Conservation (phyloP, 2,329 filamentous ascomycete species). For the Curvularia eragrostidis region DNA sequence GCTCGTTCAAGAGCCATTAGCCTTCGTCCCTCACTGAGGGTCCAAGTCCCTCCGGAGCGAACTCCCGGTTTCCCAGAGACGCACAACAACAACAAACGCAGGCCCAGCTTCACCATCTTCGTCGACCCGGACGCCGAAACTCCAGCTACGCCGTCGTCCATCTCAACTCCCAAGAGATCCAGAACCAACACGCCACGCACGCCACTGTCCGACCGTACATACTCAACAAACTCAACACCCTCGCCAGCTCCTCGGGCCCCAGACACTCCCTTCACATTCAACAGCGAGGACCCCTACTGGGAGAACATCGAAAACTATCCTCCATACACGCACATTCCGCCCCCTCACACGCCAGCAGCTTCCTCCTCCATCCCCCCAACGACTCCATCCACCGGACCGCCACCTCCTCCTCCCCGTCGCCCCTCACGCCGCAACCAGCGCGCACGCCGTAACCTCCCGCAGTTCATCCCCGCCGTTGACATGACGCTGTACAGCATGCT, state of each 20-base stretch:
- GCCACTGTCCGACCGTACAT: constrained; percentile 14
- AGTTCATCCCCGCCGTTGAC: constrained; percentile 14
- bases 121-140: constrained; percentile 9
- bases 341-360: not conserved
- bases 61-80: not conserved
- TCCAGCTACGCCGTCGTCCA: not conserved
- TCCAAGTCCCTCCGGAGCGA: not conserved
- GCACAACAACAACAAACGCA: constrained; percentile 21
- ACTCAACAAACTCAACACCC: constrained; percentile 19
- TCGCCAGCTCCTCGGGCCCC: constrained; percentile 16
- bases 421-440: constrained; percentile 1
- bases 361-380: not conserved
- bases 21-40: not conserved
- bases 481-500: constrained; percentile 30
- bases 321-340: constrained; percentile 2
- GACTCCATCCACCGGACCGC: constrained; percentile 6
- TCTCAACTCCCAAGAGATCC: constrained; percentile 12
- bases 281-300: constrained; percentile 24
- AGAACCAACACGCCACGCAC: constrained; percentile 11
- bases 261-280: constrained; percentile 19
- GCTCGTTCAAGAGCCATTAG: not conserved
- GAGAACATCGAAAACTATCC: constrained; percentile 29
- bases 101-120: constrained; percentile 23
- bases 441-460: not conserved
- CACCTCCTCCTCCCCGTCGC: not conserved